Evolutionary conservation across 2,329 filamentous ascomycete species (phyloP).

Genomic region (Helminthosporium solani): DNA sequence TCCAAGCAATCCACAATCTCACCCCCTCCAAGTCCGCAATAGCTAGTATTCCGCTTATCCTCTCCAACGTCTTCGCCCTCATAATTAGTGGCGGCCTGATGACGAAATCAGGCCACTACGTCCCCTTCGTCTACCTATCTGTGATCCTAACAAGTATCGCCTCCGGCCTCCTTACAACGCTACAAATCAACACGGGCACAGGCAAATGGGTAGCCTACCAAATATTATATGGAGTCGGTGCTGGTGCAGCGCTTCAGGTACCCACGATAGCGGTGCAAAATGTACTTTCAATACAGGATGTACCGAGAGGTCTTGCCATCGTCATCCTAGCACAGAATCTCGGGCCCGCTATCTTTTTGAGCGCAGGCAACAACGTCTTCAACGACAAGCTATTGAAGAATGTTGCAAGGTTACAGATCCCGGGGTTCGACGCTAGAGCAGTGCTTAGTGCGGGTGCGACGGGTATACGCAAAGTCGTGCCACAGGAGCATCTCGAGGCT

Average conservation of each 20-base stretch:
- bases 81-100: constrained; percentile 34
- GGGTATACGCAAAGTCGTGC: not conserved
- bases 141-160: constrained; percentile 27
- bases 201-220: constrained; percentile 51
- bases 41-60: constrained; percentile 33
- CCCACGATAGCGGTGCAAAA: constrained; percentile 10
- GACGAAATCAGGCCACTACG: constrained; percentile 42
- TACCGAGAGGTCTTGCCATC: constrained; percentile 40
- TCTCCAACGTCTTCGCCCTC: constrained; percentile 27
- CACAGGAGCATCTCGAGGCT: not conserved
- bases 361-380: constrained; percentile 45
- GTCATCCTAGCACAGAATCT: constrained; percentile 43
- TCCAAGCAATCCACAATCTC: constrained; percentile 34
- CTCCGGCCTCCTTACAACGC: constrained; percentile 46
- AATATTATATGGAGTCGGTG: constrained; percentile 45
- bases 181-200: constrained; percentile 34
- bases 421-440: not conserved
- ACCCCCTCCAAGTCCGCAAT: constrained; percentile 39
- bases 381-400: constrained; percentile 7
- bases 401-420: not conserved
- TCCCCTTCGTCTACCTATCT: constrained; percentile 38
- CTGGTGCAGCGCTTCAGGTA: constrained; percentile 18
- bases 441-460: constrained; percentile 15
- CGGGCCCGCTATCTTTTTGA: constrained; percentile 43
- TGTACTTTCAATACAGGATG: constrained; percentile 22